Conservation (phyloP, 2,329 filamentous ascomycete species). For the Neofusicoccum laricinum region DNA sequence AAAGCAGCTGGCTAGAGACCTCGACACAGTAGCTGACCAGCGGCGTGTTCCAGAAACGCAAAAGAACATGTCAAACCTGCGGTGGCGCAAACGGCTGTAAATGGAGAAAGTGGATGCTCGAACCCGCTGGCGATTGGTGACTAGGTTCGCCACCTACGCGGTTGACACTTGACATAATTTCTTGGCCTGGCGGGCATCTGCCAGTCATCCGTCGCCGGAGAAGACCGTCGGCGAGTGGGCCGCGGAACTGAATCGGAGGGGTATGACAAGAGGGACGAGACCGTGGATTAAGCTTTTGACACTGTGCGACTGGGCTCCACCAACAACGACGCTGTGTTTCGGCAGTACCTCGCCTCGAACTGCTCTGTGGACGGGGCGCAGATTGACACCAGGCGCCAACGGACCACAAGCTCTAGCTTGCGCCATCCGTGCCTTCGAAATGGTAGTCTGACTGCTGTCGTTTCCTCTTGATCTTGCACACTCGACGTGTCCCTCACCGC, state of each 20-base stretch:
- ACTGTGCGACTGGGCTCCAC: not conserved
- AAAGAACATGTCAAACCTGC: not conserved
- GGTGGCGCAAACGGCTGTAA: not conserved
- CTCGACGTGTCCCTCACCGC: not conserved
- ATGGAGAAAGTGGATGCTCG: not conserved
- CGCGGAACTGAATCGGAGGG: not conserved
- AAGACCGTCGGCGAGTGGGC: not conserved
- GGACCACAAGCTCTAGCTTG: not conserved
- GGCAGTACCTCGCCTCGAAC: not conserved
- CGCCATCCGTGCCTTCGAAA: not conserved
- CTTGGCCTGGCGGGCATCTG: not conserved
- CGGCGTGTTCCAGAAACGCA: not conserved
- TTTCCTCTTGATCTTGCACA: not conserved
- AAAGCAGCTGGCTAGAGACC: not conserved
- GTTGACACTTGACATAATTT: not conserved
- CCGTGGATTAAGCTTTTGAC: not conserved
- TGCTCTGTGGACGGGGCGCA: not conserved
- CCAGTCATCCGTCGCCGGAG: not conserved
- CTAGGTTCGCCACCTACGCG: not conserved
- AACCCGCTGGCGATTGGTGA: not conserved
- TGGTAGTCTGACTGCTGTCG: not conserved
- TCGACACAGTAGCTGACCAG: not conserved
- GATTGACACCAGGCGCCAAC: not conserved
- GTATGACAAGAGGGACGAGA: not conserved
- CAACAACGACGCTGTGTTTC: not conserved